phyloP scores from a whole-genome alignment of 768 basidiomycete species.

The Suillus hirtellus region DNA sequence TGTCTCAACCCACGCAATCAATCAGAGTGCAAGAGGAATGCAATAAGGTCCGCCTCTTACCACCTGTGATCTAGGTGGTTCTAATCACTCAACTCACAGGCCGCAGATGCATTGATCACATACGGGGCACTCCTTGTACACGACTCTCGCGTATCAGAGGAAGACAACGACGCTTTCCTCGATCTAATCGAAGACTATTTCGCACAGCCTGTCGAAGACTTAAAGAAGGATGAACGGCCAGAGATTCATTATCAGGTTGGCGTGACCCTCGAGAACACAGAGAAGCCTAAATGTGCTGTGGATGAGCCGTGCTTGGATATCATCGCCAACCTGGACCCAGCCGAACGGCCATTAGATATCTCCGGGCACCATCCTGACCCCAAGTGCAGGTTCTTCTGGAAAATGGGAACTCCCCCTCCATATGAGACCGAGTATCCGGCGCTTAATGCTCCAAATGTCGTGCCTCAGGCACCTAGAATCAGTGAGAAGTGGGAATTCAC shows the following conservation, averaged over 20 bases:
- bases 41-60: constrained; percentile 47
- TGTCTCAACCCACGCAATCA: constrained; percentile 45
- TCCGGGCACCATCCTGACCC: constrained; percentile 82
- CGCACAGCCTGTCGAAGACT: constrained; percentile 57
- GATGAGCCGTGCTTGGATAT: constrained; percentile 81
- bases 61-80: constrained; percentile 5
- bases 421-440: constrained; percentile 78
- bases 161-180: constrained; percentile 80
- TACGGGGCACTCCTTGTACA: constrained; percentile 87
- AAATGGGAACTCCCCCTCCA: constrained; percentile 72
- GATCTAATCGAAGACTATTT: constrained; percentile 96
- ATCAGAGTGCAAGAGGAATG: constrained; percentile 59
- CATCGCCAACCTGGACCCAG: constrained; percentile 72
- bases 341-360: constrained; percentile 85
- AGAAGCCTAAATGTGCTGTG: constrained; percentile 84
- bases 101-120: constrained; percentile 75
- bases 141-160: constrained; percentile 82
- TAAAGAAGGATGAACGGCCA: constrained; percentile 79
- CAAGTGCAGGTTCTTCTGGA: constrained; percentile 94
- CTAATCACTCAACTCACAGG: constrained; percentile 41
- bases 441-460: constrained; percentile 79
- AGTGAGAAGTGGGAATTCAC: constrained; percentile 63
- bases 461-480: constrained; percentile 63
- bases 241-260: constrained; percentile 92
- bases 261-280: constrained; percentile 95